Base-by-base conservation (phyloP, 352 stramenopile genomes). In the Phytophthora europaea region DNA sequence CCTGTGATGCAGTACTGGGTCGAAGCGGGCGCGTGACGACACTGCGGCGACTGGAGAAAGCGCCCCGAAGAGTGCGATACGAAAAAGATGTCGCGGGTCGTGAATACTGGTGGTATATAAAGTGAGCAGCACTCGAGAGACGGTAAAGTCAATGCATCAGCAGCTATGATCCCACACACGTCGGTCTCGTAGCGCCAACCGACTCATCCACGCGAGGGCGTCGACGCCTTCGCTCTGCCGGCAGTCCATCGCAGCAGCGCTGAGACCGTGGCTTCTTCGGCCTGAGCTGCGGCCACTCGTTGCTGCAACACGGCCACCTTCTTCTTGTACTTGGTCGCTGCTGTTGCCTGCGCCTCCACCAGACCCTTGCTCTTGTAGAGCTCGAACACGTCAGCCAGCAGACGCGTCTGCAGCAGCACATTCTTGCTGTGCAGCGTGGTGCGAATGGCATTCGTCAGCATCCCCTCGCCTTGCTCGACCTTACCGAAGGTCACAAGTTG, bases 401-500 rank as follows among this genome's bases (percentile, higher is more conserved):
- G 57, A 13, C 85, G 85, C 20, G 57, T 70, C 65, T 94, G 89
- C n/a, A 96, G 74, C 43, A 94, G 45, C 6, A 92, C 64, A 54
- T 94, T 93, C 72, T 94, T 96, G 23, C 74, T 79, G 59, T 89
- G 75, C 15, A 91, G 55, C 8, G 73, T 79, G 23, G 85, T 75
- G n/a, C 75, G 70, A 31, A 94, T 67, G 15, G 84, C 85, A 33
- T 80, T 86, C 59, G 77, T 88, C 31, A 94, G 78, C 31, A 83
- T 92, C 55, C 81, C 73, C 57, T 96, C 89, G 20, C 87, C 87
- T 18, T 81, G 76, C 28, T 89, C 75, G 2, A 70, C 18, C 34
- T 80, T 83, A 13, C 76, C 76, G 6, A 66, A 57, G 22, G 70
- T 79, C 12, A 90, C 71, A 12, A 94, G 73, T 52, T 84, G 73